Conservation (phyloP, 2,329 filamentous ascomycete genomes). For the Fusarium pilosicola region DNA sequence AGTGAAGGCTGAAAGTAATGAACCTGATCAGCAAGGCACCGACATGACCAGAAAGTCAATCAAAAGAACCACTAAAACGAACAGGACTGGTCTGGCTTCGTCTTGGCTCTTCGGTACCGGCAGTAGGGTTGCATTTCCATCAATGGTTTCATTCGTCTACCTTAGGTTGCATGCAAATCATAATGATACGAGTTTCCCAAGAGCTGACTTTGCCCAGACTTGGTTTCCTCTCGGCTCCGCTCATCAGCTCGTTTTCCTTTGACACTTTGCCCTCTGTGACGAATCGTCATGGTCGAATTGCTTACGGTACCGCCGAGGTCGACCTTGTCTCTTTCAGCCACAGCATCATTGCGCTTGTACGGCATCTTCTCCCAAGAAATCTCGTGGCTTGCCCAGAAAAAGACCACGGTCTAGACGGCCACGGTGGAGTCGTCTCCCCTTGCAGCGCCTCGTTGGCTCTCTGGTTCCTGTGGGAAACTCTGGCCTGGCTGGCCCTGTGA, state of each 20-base stretch:
- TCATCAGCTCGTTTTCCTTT: conserved; percentile 15
- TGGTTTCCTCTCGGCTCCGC: conserved; percentile 4
- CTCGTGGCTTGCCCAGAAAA: conserved; percentile 34
- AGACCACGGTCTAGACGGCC: conserved; percentile 14
- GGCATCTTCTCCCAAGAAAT: conserved; percentile 4
- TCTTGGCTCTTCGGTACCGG: not conserved
- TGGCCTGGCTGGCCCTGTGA: not conserved
- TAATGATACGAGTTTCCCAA: conserved; percentile 9
- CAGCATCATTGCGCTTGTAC: conserved; percentile 24
- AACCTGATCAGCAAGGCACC: conserved; percentile 19
- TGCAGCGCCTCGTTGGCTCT: conserved; percentile 17
- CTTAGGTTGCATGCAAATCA: conserved; percentile 23
- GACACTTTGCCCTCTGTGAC: not conserved
- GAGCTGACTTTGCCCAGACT: not conserved
- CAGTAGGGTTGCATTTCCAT: conserved; percentile 10
- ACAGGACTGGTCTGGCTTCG: not conserved
- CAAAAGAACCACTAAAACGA: not conserved
- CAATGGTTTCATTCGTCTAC: conserved; percentile 15
- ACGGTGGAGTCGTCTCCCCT: conserved; percentile 23
- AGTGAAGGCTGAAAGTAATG: not conserved
- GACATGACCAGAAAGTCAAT: not conserved
- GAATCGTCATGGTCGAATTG: conserved; percentile 10
- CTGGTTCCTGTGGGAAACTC: not conserved
- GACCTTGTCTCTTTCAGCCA: conserved; percentile 16
- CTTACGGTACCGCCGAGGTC: conserved; percentile 23